Evolutionary conservation across 306 rosid species (phyloP), one percentile per base, ranked within the genome.

Genomic region (Prosopis cineraria): DNA sequence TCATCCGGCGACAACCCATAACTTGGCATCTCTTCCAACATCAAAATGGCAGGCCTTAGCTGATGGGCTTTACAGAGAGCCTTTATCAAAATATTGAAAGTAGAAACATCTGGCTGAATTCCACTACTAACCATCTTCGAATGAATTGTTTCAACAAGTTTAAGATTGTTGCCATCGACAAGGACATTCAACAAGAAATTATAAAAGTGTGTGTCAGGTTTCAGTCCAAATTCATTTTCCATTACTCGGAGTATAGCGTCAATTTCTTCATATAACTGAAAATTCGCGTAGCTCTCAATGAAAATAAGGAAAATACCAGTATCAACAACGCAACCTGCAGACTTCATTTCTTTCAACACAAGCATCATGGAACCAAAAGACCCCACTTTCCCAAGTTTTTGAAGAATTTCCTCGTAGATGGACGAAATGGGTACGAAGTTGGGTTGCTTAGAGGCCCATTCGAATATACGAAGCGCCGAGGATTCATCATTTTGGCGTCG

Each of bases 21-120:
- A 36, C 37, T 86, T 0, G 83, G 81, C 97, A 93, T 95, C 56
- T 93, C 98, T 55, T 91, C 98, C 83, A 93, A 88, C 93, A 93
- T 87, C 85, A 93, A 77, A 83, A 87, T 79, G 2, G 98, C 97
- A 22, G 97, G 91, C 73, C 97, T 84, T 25, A 95, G 67, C 59
- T 92, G 98, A 82, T 95, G 98, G 22, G 96, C 97, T 77, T 87
- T 87, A 65, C 96, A 95, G 10, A 95, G 83, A 16, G 97, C 99
- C 91, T 87, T 85, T n/a, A 91, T 91, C 82, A 95, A 79, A 24
- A 92, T 79, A 29, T 91, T 95, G 70, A 92, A 95, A 0, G 97
- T 92, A 0, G 89, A 91, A 55, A 91, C 87, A 69, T 92, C 93
- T 0, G 94, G 93, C 63, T 75, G 53, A 22, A 95, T 72, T 3